Evolutionary conservation across 176 grass and related monocot genomes (phyloP).

Genomic region (Panicum miliaceum): DNA sequence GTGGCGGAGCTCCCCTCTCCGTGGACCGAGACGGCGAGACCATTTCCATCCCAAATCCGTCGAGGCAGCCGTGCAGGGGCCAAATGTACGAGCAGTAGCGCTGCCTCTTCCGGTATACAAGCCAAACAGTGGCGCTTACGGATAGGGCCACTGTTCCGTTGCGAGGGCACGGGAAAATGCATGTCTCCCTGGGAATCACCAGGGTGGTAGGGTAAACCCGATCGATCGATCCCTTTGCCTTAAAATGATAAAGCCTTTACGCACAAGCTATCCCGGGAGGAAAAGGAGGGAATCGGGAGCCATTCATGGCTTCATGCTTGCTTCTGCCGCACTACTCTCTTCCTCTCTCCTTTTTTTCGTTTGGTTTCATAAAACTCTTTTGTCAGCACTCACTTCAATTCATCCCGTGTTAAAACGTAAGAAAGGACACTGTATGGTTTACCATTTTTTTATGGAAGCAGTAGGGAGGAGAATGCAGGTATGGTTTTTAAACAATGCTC

Average conservation of each 20-base stretch:
- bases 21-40: constrained; percentile 16
- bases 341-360: no score
- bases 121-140: neutral
- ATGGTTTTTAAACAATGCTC: neutral
- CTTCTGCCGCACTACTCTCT: constrained; percentile 43
- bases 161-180: constrained; percentile 5
- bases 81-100: neutral
- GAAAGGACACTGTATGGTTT: neutral
- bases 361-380: neutral
- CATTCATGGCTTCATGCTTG: constrained; percentile 45
- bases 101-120: neutral
- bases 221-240: neutral
- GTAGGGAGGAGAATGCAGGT: neutral
- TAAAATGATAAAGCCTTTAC: constrained; percentile 47
- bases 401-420: neutral
- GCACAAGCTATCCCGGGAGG: constrained; percentile 38
- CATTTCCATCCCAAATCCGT: constrained; percentile 24
- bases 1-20: neutral
- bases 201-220: constrained; percentile 29
- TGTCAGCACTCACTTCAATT: neutral
- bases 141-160: neutral
- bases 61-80: neutral
- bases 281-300: constrained; percentile 5
- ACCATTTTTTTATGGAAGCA: neutral
- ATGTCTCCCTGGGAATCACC: neutral